A percentile compares a stretch with the other conserved stretches of the same genome.
phyloP scores from a whole-genome alignment of 495 filamentous ascomycete genomes.

The Aspergillus wentii region DNA sequence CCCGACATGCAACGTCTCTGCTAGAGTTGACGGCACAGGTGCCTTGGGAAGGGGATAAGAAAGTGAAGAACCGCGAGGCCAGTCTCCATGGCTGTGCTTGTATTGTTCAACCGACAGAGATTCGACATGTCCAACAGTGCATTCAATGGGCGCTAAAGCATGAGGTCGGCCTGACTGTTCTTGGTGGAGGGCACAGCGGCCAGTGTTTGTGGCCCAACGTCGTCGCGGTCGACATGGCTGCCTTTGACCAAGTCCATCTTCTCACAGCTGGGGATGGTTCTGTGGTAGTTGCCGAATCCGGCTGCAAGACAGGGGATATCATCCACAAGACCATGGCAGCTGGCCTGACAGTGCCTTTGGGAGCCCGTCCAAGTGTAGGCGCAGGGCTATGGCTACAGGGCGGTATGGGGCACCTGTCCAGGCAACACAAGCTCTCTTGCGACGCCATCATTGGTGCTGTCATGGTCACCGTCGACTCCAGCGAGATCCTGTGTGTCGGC shows the following conservation, averaged over 20 bases:
- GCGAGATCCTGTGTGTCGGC: conserved; percentile 46
- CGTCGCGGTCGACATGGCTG: conserved; percentile 53
- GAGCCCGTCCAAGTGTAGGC: conserved; percentile 57
- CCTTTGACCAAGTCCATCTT: conserved; percentile 50
- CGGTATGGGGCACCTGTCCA: conserved; percentile 57
- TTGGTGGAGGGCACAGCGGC: conserved; percentile 58
- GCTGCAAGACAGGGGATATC: conserved; percentile 55
- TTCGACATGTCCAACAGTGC: conserved; percentile 50
- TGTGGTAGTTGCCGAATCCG: conserved; percentile 47
- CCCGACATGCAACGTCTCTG: conserved; percentile 40
- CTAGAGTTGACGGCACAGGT: conserved; percentile 45
- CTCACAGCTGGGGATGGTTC: conserved; percentile 23
- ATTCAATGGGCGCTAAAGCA: conserved; percentile 56
- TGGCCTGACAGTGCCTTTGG: conserved; percentile 54
- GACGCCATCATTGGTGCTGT: conserved; percentile 58
- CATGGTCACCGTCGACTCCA: conserved; percentile 50
- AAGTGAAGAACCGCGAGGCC: conserved; percentile 52
- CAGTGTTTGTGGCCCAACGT: conserved; percentile 52
- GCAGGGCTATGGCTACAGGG: conserved; percentile 61
- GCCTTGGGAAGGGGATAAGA: conserved; percentile 30
- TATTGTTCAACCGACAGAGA: conserved; percentile 42
- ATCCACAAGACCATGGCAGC: conserved; percentile 42
- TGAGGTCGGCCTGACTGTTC: conserved; percentile 41
- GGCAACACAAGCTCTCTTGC: conserved; percentile 54
- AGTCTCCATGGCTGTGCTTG: conserved; percentile 38